A percentile compares a stretch with the other conserved stretches of the same genome.
These are phyloP conservation scores for Ustilago xerochloae DNA, from an alignment of 1,284 basidiomycete genomes.

Conservation along the genomic window DNA sequence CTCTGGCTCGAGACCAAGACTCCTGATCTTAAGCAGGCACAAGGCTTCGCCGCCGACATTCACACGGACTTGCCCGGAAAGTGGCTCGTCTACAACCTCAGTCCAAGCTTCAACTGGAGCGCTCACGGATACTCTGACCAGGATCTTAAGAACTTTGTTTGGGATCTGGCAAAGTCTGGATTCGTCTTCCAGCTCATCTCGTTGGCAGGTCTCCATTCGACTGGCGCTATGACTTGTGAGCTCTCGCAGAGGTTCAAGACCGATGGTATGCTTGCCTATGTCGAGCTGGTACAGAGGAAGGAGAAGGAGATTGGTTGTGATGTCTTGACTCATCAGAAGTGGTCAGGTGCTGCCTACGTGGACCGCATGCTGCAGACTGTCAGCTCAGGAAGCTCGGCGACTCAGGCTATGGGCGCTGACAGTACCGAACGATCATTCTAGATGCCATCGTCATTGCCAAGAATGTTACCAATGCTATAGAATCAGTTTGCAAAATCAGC, in stretches of 20 bases:
- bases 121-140: conserved; percentile 81
- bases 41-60: conserved; percentile 81
- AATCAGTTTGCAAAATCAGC: background rate
- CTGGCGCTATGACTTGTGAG: conserved; percentile 61
- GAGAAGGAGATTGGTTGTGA: conserved; percentile 67
- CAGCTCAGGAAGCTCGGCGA: conserved; percentile 60
- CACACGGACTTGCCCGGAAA: conserved; percentile 79
- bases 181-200: conserved; percentile 68
- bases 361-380: conserved; percentile 66
- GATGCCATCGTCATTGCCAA: background rate
- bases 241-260: conserved; percentile 74
- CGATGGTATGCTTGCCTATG: conserved; percentile 67
- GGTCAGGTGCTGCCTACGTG: conserved; percentile 65
- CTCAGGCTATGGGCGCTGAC: conserved; percentile 63
- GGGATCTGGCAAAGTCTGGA: conserved; percentile 64
- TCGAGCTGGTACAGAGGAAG: conserved; percentile 64
- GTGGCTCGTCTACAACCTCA: conserved; percentile 92
- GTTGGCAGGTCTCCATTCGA: conserved; percentile 65
- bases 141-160: conserved; percentile 67
- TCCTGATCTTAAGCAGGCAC: conserved; percentile 83
- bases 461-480: background rate
- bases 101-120: conserved; percentile 93
- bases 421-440: conserved; percentile 58
- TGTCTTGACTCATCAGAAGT: conserved; percentile 67
- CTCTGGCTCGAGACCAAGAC: conserved; percentile 82